Conservation (phyloP, 192 early-diverging fungal genomes). For the Umbelopsis sp. region DNA sequence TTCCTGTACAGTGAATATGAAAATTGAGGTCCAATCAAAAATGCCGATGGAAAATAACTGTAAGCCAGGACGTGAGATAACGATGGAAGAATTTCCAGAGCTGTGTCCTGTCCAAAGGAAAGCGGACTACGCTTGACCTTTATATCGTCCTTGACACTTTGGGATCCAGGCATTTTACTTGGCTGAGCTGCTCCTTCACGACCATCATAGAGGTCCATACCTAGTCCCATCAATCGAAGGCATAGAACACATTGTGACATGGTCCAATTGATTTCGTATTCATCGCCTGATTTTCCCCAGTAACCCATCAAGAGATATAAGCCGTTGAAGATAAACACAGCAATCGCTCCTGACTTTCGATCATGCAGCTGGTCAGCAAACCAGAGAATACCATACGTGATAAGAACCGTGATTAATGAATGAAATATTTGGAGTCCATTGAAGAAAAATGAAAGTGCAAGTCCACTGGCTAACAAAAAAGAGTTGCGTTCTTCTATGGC, state of each 20-base stretch:
- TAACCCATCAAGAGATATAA: slow-evolving; percentile 51
- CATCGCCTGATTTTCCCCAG: slow-evolving; percentile 47
- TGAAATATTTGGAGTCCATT: slow-evolving; percentile 51
- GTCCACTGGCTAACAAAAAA: slow-evolving; percentile 46
- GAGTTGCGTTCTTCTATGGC: slow-evolving; percentile 47
- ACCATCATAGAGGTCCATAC: slow-evolving; percentile 63
- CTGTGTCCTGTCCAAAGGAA: slow-evolving; percentile 51
- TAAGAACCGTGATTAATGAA: slow-evolving; percentile 46
- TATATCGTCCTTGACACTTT: neutral
- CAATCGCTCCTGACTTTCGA: slow-evolving; percentile 33
- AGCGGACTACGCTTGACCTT: slow-evolving; percentile 25
- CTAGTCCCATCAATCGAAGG: slow-evolving; percentile 62
- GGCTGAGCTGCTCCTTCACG: neutral
- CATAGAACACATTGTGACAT: slow-evolving; percentile 68
- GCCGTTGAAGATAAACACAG: slow-evolving; percentile 53
- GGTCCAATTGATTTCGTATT: slow-evolving; percentile 61
- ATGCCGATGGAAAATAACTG: slow-evolving; percentile 57
- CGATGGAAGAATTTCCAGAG: slow-evolving; percentile 43
- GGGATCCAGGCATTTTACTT: neutral
- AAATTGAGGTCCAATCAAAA: slow-evolving; percentile 66
- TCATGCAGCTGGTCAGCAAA: slow-evolving; percentile 34
- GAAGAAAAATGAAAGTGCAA: slow-evolving; percentile 50
- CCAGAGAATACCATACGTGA: slow-evolving; percentile 46
- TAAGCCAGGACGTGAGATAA: slow-evolving; percentile 51
- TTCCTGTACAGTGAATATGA: slow-evolving; percentile 54